Evolutionary conservation across 495 filamentous ascomycete genomes (phyloP), one percentile per base, ranked within the genome.

Genomic region (Glarea lozoyensis): DNA sequence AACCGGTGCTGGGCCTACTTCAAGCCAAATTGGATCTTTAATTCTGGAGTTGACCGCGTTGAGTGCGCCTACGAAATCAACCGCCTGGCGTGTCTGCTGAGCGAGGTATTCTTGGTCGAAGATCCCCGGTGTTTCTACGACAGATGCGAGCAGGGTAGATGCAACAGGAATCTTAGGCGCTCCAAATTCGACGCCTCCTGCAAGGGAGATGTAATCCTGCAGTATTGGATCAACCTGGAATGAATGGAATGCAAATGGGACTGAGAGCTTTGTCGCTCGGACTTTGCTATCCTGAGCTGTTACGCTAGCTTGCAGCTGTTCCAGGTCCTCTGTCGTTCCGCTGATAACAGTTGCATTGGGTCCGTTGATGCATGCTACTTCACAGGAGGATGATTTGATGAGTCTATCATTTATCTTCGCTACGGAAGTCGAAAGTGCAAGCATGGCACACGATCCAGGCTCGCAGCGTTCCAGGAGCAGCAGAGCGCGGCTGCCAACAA

Each of bases 191-290:
- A 88, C 69, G 3, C 68, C 62, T 30, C 58, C 60, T 1, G 78
- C 77, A 20, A 78, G 51, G 2, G 63, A 57, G 45, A 81, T 76
- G 31, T 88, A 82, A 0, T 72, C 68, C 3, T 78, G 71, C 2
- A 87, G 60, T 13, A 92, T 81, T 16, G 80, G 69, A 13, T 88
- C 81, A 19, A 87, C 76, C 49, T 90, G 86, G 0, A 72, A 64
- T 7, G 84, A 84, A 59, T 92, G 86, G 69, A 87, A 90, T 12
- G 83, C 86, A 43, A 76, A 88, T 21, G 81, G 77, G 11, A 88
- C 75, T 29, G 76, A 72, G 2, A 92, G 69, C 43, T 73, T 75
- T 0, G 72, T 82, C 49, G 66, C 76, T 57, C 81, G 86, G 55
- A 66, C 64, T n/a, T 83, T 69, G 1, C 69, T 72, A 34, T 64